These are phyloP conservation scores for Sporothrix brasiliensis DNA, from an alignment of 2,329 filamentous ascomycete species.

Conservation along the genomic window DNA sequence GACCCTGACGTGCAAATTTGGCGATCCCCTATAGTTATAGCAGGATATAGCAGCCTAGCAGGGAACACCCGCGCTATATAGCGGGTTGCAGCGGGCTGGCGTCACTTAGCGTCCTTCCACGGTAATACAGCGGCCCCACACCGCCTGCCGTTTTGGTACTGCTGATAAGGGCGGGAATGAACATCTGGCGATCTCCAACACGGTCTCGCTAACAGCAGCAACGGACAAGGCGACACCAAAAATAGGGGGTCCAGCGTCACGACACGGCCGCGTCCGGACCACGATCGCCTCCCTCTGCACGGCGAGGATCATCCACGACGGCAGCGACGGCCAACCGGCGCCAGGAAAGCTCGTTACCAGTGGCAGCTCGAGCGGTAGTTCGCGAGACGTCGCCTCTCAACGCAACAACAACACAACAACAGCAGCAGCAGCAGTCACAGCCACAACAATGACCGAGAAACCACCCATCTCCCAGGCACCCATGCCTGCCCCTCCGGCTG, in stretches of 20 bases:
- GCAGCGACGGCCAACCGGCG: conserved; percentile 32
- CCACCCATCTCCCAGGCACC: conserved; percentile 24
- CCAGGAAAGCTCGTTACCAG: conserved; percentile 22
- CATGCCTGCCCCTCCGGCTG: conserved; percentile 26
- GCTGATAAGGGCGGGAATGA: conserved; percentile 11
- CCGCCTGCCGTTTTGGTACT: conserved; percentile 32
- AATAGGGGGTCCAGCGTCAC: conserved; percentile 9
- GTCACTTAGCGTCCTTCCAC: conserved; percentile 17
- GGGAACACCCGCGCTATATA: conserved; percentile 5
- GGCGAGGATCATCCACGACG: conserved; percentile 32
- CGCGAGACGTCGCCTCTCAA: background rate
- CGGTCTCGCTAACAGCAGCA: conserved; percentile 9
- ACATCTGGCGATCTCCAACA: conserved; percentile 14
- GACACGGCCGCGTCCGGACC: background rate
- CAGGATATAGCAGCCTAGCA: background rate
- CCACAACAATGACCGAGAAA: background rate
- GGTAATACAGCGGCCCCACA: conserved; percentile 26
- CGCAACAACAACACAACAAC: background rate
- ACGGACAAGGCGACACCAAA: background rate
- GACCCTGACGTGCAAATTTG: background rate
- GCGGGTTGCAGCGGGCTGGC: conserved; percentile 13
- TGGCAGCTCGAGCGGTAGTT: background rate
- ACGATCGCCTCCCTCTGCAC: background rate
- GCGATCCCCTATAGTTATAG: conserved; percentile 9
- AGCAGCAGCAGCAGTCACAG: background rate